Conservation (phyloP, 352 stramenopile species). For the Phytophthora ohioensis region DNA sequence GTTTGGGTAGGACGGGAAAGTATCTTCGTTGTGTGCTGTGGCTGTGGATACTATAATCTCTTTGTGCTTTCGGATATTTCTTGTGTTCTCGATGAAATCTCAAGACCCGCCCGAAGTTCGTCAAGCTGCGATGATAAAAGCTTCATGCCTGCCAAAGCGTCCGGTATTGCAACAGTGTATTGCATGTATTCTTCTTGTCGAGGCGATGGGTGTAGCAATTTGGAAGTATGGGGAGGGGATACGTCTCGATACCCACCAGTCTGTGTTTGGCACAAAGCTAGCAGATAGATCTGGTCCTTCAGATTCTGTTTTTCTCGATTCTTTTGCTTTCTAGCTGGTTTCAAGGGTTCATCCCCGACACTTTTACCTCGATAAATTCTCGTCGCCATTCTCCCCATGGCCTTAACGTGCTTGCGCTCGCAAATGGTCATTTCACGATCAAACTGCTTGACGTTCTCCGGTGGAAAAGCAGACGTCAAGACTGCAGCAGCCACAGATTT, state of each 20-base stretch:
- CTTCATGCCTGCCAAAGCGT: conserved; percentile 41
- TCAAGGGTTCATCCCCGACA: neutral
- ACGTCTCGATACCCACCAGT: conserved; percentile 5
- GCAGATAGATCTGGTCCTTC: conserved; percentile 46
- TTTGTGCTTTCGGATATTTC: neutral
- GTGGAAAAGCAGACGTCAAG: conserved; percentile 27
- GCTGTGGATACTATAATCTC: conserved; percentile 22
- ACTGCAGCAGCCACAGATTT: conserved; percentile 35
- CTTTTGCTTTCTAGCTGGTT: conserved; percentile 1
- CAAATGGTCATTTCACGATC: conserved; percentile 46
- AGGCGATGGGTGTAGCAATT: conserved; percentile 1
- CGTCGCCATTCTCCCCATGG: conserved; percentile 31
- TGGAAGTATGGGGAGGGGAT: conserved; percentile 8
- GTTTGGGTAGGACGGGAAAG: neutral
- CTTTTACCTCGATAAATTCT: conserved; percentile 27
- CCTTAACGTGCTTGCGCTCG: conserved; percentile 36
- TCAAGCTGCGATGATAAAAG: conserved; percentile 54
- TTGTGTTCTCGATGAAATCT: conserved; percentile 7
- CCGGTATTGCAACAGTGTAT: conserved; percentile 14
- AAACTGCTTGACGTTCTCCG: conserved; percentile 29
- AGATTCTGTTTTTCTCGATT: conserved; percentile 21
- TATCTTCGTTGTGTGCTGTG: neutral
- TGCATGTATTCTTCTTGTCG: neutral
- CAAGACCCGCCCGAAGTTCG: conserved; percentile 42
- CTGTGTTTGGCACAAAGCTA: conserved; percentile 20